Evolutionary conservation across 495 filamentous ascomycete genomes (phyloP).

Genomic region (Aspergillus baeticus): DNA sequence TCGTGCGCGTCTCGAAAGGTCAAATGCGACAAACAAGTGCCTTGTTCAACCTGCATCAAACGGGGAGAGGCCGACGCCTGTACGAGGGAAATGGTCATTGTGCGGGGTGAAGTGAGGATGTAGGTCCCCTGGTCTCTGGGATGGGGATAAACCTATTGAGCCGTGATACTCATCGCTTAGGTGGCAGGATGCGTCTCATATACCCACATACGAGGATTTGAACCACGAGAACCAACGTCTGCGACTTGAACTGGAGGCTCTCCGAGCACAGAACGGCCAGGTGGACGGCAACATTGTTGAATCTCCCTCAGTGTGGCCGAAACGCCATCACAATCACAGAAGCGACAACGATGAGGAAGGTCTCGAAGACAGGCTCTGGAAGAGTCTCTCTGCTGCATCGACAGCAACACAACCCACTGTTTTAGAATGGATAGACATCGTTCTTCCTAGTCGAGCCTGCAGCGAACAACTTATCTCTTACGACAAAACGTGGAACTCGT

Average conservation of each 20-base stretch:
- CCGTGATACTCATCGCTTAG: not conserved
- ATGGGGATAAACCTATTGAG: not conserved
- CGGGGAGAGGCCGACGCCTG: not conserved
- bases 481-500: constrained; percentile 1
- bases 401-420: not conserved
- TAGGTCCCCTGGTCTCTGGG: not conserved
- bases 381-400: not conserved
- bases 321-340: not conserved
- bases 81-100: not conserved
- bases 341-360: not conserved
- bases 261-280: not conserved
- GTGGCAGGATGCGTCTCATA: not conserved
- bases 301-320: not conserved
- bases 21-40: constrained; percentile 3
- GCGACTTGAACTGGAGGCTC: not conserved
- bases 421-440: not conserved
- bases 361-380: constrained; percentile 1
- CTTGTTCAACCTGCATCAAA: constrained; percentile 3
- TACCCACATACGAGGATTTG: constrained; percentile 1
- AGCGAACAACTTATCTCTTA: not conserved
- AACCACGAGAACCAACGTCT: constrained; percentile 1
- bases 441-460: not conserved
- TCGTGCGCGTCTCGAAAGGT: constrained; percentile 3
- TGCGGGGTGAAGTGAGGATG: not conserved
- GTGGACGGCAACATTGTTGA: not conserved